These are phyloP conservation scores for Blastobotrys raffinosifermentans DNA, from an alignment of 1,139 yeast species.

Conservation along the genomic window DNA sequence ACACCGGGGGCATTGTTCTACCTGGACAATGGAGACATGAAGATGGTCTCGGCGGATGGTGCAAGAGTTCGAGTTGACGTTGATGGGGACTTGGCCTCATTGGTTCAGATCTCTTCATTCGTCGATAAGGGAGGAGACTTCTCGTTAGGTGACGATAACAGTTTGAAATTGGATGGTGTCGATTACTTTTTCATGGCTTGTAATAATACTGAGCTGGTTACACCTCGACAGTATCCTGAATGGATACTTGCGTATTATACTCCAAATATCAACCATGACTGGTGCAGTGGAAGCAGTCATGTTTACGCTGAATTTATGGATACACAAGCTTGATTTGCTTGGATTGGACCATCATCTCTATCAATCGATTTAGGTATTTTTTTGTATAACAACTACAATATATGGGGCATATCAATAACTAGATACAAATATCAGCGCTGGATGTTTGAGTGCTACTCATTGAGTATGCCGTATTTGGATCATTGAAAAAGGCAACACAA, in stretches of 20 bases:
- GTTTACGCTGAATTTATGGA: not conserved
- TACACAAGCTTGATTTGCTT: not conserved
- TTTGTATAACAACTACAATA: too few relatives aligned
- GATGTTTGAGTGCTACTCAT: not conserved
- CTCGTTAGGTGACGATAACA: not conserved
- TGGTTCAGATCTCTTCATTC: not conserved
- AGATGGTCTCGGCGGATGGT: not conserved
- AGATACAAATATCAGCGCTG: too few relatives aligned
- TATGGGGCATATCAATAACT: too few relatives aligned
- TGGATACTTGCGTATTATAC: not conserved
- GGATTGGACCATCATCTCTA: too few relatives aligned
- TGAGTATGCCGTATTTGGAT: not conserved
- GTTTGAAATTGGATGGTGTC: not conserved
- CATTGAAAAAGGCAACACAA: too few relatives aligned
- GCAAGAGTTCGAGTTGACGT: not conserved
- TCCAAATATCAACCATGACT: slow-evolving; percentile 1
- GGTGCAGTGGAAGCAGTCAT: not conserved
- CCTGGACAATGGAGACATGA: not conserved
- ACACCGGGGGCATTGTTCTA: not conserved
- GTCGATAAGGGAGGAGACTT: not conserved
- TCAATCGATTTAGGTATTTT: too few relatives aligned
- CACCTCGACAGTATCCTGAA: not conserved
- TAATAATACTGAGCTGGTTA: not conserved
- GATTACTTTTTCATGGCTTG: not conserved
- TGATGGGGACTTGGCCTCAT: not conserved